Conservation (phyloP, 805 yeast genomes). For the Candida argentea region DNA sequence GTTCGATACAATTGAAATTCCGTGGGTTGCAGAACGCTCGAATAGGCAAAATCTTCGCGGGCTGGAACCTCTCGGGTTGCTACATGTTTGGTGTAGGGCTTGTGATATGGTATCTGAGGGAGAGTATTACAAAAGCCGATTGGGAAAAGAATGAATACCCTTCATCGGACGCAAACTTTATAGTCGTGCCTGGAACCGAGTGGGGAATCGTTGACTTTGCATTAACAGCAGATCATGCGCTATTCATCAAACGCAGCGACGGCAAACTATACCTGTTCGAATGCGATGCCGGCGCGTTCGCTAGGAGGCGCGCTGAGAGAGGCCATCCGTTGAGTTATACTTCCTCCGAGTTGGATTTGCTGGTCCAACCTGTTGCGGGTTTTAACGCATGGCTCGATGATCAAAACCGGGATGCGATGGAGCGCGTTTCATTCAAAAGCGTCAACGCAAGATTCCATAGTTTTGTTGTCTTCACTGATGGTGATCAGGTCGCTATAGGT, state of each 20-base stretch:
- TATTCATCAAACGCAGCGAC: constrained; percentile 37
- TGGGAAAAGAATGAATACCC: constrained; percentile 7
- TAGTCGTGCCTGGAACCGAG: constrained; percentile 32
- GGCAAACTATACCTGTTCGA: constrained; percentile 33
- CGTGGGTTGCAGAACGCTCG: constrained; percentile 15
- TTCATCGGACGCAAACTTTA: constrained; percentile 27
- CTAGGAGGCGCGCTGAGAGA: constrained; percentile 3
- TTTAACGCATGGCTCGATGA: constrained; percentile 22
- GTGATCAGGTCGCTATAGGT: constrained; percentile 38
- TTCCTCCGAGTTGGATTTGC: constrained; percentile 5
- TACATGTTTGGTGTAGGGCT: constrained; percentile 42
- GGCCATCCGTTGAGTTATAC: too few species aligned
- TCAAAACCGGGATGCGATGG: constrained; percentile 8
- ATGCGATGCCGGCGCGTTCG: constrained; percentile 11
- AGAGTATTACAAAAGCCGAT: constrained; percentile 9
- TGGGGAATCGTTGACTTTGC: constrained; percentile 40
- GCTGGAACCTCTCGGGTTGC: constrained; percentile 55
- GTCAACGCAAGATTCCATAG: constrained; percentile 44
- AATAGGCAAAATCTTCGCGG: constrained; percentile 45
- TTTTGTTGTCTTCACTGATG: constrained; percentile 47
- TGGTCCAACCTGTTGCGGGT: constrained; percentile 9
- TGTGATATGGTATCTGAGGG: constrained; percentile 43
- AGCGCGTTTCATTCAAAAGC: constrained; percentile 31
- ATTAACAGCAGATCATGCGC: constrained; percentile 41
- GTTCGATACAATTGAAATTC: constrained; percentile 38